phyloP scores from a whole-genome alignment of 371 early-diverging fungal genomes.

The Apophysomyces ossiformis region DNA sequence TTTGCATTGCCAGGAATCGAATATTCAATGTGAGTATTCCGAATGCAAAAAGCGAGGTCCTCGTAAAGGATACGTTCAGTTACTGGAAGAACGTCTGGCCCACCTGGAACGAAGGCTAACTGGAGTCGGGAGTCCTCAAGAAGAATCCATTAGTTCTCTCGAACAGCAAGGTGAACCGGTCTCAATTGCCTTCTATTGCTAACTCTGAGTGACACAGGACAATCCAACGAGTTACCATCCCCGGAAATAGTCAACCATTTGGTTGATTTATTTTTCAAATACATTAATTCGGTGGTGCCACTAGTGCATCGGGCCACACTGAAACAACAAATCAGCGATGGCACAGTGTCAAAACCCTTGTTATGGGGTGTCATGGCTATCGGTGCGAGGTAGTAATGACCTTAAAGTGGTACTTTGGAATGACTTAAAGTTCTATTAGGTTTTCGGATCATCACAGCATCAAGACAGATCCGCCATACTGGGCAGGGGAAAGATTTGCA shows the following conservation, averaged over 20 bases:
- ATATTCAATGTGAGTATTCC: conserved; percentile 71
- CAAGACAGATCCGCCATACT: conserved; percentile 50
- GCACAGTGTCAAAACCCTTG: conserved; percentile 43
- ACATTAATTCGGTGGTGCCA: conserved; percentile 59
- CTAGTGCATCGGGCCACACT: conserved; percentile 52
- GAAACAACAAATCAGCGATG: conserved; percentile 37
- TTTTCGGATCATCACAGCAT: conserved; percentile 51
- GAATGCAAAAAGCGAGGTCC: conserved; percentile 82
- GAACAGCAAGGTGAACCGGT: neutral
- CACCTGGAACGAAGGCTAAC: conserved; percentile 64
- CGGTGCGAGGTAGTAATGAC: conserved; percentile 41
- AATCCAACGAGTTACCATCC: conserved; percentile 41
- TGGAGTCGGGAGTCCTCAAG: conserved; percentile 8
- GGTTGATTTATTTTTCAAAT: conserved; percentile 62
- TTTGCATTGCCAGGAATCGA: conserved; percentile 73
- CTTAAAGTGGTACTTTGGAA: neutral
- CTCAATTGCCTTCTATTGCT: neutral
- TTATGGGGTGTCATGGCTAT: conserved; percentile 53
- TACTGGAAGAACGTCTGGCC: conserved; percentile 71
- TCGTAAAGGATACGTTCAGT: conserved; percentile 78
- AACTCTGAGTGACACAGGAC: neutral
- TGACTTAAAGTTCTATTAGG: conserved; percentile 17
- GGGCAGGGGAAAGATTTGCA: conserved; percentile 53
- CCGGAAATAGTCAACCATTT: conserved; percentile 58
- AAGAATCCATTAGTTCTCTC: conserved; percentile 1